These are phyloP conservation scores for Rossbeevera mucosa DNA, from an alignment of 768 basidiomycete species.

Conservation along the genomic window DNA sequence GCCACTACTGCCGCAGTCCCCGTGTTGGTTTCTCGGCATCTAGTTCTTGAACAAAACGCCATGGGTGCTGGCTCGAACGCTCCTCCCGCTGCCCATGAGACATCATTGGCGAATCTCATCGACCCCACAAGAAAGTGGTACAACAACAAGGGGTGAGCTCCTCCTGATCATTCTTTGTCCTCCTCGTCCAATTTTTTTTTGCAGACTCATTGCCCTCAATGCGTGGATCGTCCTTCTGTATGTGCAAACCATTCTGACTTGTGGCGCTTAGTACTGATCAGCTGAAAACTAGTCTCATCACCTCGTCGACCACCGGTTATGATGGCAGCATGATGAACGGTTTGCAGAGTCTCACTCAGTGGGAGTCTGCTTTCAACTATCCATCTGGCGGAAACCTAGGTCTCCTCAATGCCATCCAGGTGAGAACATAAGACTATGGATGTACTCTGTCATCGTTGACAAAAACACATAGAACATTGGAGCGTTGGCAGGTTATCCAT, in stretches of 20 bases:
- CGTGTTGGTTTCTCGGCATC: not conserved
- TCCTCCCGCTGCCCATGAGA: conserved; percentile 23
- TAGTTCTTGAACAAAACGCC: conserved; percentile 4
- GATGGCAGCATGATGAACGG: conserved; percentile 81
- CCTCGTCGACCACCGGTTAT: conserved; percentile 71
- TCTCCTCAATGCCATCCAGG: conserved; percentile 71
- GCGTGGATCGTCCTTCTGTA: conserved; percentile 67
- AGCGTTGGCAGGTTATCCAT: conserved; percentile 62
- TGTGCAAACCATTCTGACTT: conserved; percentile 14
- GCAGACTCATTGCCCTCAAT: conserved; percentile 58
- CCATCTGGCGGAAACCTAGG: conserved; percentile 58
- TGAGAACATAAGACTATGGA: conserved; percentile 13
- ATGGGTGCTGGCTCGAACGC: conserved; percentile 59
- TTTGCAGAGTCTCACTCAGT: conserved; percentile 65
- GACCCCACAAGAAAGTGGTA: conserved; percentile 70
- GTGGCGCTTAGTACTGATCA: too few species aligned
- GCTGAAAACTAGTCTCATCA: conserved; percentile 73
- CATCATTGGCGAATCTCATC: conserved; percentile 50
- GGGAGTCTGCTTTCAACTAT: conserved; percentile 54
- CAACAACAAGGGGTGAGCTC: conserved; percentile 60
- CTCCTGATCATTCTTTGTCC: not conserved
- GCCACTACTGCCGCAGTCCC: conserved; percentile 1
- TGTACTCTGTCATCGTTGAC: not conserved
- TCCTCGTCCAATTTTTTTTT: not conserved
- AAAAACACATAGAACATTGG: conserved; percentile 55